Evolutionary conservation across 2,329 filamentous ascomycete species (phyloP), one percentile per base, ranked within the genome.

Genomic region (Rasamsonia emersonii): DNA sequence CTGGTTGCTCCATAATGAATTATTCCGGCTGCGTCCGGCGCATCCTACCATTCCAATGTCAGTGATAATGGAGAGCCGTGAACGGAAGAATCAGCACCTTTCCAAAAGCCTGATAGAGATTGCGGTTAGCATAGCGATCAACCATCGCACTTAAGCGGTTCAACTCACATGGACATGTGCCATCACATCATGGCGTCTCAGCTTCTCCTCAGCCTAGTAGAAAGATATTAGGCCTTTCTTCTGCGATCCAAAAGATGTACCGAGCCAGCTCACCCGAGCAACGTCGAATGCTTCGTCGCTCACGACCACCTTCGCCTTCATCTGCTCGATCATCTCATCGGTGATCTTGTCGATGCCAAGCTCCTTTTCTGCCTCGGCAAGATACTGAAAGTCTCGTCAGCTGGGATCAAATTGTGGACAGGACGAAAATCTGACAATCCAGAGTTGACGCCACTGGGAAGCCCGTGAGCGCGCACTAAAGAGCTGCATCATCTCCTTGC

Each of bases 401-500:
- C n/a, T n/a, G n/a, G n/a, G n/a, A n/a, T n/a, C n/a, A n/a, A n/a
- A n/a, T n/a, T n/a, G n/a, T n/a, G n/a, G n/a, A n/a, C n/a, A n/a
- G n/a, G n/a, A n/a, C n/a, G n/a, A n/a, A n/a, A n/a, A n/a, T n/a
- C n/a, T n/a, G n/a, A n/a, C n/a, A n/a, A 89, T 66, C 88, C 88
- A 95, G 11, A 94, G 75, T 55, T 83, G 72, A 42, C 86, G 77
- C 86, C 86, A 93, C 34, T 77, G 86, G 24, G 75, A 79, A 57
- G 79, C 77, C 18, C 86, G 73, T 33, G 76, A 79, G 25, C 85
- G 75, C 37, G 79, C 75, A 46, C 78, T 80, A 68, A 94, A 95
- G 40, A 94, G 75, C 43, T 73, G 70, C 48, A 79, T 73, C 82
- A 91, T 88, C 61, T 82, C 81, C 45, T 58, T 54, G 45, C 67